Evolutionary conservation across 2,329 filamentous ascomycete species (phyloP).

Genomic region (Aspergillus sp.): DNA sequence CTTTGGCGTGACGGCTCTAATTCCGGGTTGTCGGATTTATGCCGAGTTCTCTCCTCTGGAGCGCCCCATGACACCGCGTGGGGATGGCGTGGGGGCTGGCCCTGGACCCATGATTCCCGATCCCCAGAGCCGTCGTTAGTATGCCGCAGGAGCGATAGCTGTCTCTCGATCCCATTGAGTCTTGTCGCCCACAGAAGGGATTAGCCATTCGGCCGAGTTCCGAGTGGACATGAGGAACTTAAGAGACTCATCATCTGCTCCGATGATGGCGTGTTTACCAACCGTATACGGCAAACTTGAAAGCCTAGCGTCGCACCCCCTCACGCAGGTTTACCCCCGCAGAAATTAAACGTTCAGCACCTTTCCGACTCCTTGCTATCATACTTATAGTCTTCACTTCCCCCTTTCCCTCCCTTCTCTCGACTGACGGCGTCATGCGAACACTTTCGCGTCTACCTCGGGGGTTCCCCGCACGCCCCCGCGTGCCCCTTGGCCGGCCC

Average conservation of each 20-base stretch:
- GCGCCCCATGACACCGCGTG: background rate
- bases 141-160: no score
- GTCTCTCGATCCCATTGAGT: no score
- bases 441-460: slow-evolving; percentile 18
- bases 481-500: slow-evolving; percentile 20
- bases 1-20: background rate
- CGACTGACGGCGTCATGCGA: slow-evolving; percentile 20
- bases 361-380: background rate
- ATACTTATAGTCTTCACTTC: background rate
- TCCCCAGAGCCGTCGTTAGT: no score
- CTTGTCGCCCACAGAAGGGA: background rate
- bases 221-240: slow-evolving; percentile 2
- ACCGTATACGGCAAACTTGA: background rate
- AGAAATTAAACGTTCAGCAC: background rate
- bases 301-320: background rate
- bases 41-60: no score
- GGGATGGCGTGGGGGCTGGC: background rate
- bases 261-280: slow-evolving; percentile 11
- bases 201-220: slow-evolving; percentile 17
- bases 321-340: background rate
- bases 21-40: background rate
- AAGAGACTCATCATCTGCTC: slow-evolving; percentile 11
- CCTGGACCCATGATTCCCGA: no score
- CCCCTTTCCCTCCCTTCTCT: background rate
- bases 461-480: slow-evolving; percentile 27